Conservation (phyloP, 495 filamentous ascomycete species). For the Xylaria bambusicola region DNA sequence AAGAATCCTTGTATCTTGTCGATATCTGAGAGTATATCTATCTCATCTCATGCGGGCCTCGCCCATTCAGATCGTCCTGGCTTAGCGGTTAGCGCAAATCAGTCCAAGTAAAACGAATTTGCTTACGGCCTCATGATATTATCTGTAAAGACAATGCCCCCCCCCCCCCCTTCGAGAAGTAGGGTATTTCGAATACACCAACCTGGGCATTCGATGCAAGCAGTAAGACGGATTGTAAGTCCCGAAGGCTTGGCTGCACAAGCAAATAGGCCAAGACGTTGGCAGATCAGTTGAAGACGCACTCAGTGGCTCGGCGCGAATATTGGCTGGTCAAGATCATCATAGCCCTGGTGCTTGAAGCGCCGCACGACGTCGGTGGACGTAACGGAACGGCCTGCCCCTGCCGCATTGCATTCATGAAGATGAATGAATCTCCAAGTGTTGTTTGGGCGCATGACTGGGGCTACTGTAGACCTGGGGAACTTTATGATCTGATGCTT, state of each 20-base stretch:
- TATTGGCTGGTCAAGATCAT: constrained; percentile 10
- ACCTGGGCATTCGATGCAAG: constrained; percentile 11
- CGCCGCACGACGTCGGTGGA: constrained; percentile 6
- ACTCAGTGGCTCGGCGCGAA: neutral
- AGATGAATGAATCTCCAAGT: constrained; percentile 3
- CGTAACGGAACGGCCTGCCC: constrained; percentile 20
- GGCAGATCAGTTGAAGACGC: neutral
- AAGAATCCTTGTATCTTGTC: too few relatives aligned
- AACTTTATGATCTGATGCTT: constrained; percentile 1
- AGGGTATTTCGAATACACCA: constrained; percentile 1
- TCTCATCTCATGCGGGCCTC: constrained; percentile 5
- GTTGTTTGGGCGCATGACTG: constrained; percentile 8
- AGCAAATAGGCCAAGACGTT: constrained; percentile 16
- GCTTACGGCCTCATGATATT: neutral
- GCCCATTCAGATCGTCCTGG: neutral
- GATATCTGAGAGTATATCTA: too few relatives aligned
- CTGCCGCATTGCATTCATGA: constrained; percentile 18
- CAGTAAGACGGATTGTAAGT: constrained; percentile 19
- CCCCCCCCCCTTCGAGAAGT: neutral
- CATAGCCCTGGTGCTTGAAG: constrained; percentile 7
- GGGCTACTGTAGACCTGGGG: constrained; percentile 4
- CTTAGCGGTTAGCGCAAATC: neutral
- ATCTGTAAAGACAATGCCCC: neutral
- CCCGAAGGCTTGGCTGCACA: constrained; percentile 23
- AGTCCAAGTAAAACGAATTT: constrained; percentile 7